Evolutionary conservation across 1,139 yeast species (phyloP), one percentile per base, ranked within the genome.

Genomic region (Scheffersomyces cryptocercus): DNA sequence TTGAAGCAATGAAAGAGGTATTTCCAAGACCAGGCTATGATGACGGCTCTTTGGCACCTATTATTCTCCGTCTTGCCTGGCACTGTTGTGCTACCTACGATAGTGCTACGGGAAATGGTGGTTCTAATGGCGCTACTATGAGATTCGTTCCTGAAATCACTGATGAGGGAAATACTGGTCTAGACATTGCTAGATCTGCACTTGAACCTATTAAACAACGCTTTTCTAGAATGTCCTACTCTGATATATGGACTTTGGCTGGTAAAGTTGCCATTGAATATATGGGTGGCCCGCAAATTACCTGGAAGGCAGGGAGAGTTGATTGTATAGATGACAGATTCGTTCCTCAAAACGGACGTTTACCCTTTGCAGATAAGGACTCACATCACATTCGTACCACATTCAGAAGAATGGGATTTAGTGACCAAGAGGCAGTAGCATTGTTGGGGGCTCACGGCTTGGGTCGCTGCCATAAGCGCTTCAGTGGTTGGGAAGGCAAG

Each of bases 121-220:
- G 88, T 1, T 81, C 86, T 11, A 81, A 82, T 55, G 88, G 88
- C 3, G 77, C 84, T 11, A 82, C 88, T 12, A 83, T 84, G 87
- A 67, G 85, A 46, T 73, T 72, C 54, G 61, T 67, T 0, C 79
- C 78, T 15, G 81, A 76, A 49, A 61, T 71, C 28, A 70, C 68
- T 16, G 80, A 75, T 48, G 65, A 65, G 16, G 86, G 85, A 20
- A 83, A 83, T 54, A 76, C 77, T 14, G 88, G 88, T 0, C 62
- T 83, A 30, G 82, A 79, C 50, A 57, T 74, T 35, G 86, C 87
- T 1, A 70, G 84, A 40, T 58, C 69, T 24, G 79, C 77, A 39
- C 61, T 84, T 29, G 85, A 82, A 57, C 81, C 82, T 15, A 64
- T 84, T 37, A 82, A 83, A 58, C 68, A 64, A 46, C 67, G 72